These are phyloP conservation scores for Samsoniella hepiali DNA, from an alignment of 2,329 filamentous ascomycete genomes.

Conservation along the genomic window DNA sequence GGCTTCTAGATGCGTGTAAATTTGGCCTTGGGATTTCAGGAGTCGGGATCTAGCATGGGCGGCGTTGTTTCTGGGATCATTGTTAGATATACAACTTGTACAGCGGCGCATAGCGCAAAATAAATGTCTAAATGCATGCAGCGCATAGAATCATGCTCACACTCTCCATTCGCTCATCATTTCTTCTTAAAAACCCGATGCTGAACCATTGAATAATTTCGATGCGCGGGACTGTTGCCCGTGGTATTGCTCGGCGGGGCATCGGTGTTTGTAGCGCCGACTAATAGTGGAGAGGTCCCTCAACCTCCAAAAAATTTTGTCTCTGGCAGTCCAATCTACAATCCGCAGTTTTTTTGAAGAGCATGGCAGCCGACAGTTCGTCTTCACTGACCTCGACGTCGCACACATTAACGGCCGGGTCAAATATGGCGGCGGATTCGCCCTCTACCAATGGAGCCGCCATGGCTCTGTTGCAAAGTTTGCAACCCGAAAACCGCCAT, in stretches of 20 bases:
- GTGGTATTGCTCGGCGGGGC: background rate
- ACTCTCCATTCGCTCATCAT: background rate
- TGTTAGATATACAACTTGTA: background rate
- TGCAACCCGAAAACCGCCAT: conserved; percentile 61
- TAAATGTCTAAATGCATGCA: background rate
- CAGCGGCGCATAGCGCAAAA: background rate
- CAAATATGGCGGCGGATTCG: conserved; percentile 37
- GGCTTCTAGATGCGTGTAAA: conserved; percentile 32
- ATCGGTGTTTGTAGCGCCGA: conserved; percentile 14
- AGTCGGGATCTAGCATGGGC: conserved; percentile 10
- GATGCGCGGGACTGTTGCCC: background rate
- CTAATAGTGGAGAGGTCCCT: conserved; percentile 17
- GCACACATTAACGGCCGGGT: conserved; percentile 56
- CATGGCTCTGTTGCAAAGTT: conserved; percentile 51
- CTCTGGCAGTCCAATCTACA: background rate
- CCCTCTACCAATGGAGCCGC: conserved; percentile 32
- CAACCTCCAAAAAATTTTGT: conserved; percentile 12
- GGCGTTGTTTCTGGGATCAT: conserved; percentile 13
- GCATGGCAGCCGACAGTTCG: conserved; percentile 43
- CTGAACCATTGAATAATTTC: background rate
- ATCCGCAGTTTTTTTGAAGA: conserved; percentile 19
- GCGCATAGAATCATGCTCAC: background rate
- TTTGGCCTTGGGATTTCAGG: background rate
- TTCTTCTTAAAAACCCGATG: background rate
- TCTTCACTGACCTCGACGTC: conserved; percentile 63